A percentile compares a stretch with the other conserved stretches of the same genome.
Evolutionary conservation across 345 rosid species (phyloP).

Genomic region (Lepidium aucheri): DNA sequence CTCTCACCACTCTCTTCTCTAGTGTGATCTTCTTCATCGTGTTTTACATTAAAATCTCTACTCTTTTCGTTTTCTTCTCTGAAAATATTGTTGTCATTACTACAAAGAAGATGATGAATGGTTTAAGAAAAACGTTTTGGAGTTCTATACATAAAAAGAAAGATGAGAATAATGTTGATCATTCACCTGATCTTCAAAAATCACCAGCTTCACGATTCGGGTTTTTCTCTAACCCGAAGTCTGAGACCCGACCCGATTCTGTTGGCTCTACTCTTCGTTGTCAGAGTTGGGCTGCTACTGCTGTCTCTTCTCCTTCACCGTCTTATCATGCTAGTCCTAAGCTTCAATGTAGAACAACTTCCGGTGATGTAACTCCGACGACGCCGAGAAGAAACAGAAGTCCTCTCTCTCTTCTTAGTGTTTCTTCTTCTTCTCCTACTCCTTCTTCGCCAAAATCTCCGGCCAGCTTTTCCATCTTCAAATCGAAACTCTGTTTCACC

Average conservation of each 20-base stretch:
- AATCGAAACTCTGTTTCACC: slow-evolving; percentile 53
- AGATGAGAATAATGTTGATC: slow-evolving; percentile 18
- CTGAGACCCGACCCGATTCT: slow-evolving; percentile 40
- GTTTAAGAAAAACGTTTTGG: slow-evolving; percentile 80
- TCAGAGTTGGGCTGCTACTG: slow-evolving; percentile 33
- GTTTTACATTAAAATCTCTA: background rate
- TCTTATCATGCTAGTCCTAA: slow-evolving; percentile 55
- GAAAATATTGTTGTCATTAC: background rate
- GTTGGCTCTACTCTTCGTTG: slow-evolving; percentile 42
- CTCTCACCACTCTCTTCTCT: background rate
- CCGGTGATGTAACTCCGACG: slow-evolving; percentile 16
- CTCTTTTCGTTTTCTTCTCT: no score
- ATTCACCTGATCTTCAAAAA: slow-evolving; percentile 22
- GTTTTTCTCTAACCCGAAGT: slow-evolving; percentile 64
- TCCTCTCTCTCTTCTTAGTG: slow-evolving; percentile 33
- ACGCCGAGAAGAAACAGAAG: slow-evolving; percentile 28
- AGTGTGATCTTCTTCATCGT: no score
- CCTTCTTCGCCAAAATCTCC: slow-evolving; percentile 75
- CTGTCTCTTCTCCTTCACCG: slow-evolving; percentile 22
- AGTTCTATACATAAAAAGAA: slow-evolving; percentile 56
- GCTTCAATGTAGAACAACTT: slow-evolving; percentile 46
- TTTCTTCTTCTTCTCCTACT: slow-evolving; percentile 30
- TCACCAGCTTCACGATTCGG: slow-evolving; percentile 50
- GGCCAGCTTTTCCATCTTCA: slow-evolving; percentile 62
- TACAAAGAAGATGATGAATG: slow-evolving; percentile 58